A percentile compares a stretch with the other conserved stretches of the same genome.
phyloP scores from a whole-genome alignment of 495 filamentous ascomycete genomes.

The Melanomma pulvis-pyrius region DNA sequence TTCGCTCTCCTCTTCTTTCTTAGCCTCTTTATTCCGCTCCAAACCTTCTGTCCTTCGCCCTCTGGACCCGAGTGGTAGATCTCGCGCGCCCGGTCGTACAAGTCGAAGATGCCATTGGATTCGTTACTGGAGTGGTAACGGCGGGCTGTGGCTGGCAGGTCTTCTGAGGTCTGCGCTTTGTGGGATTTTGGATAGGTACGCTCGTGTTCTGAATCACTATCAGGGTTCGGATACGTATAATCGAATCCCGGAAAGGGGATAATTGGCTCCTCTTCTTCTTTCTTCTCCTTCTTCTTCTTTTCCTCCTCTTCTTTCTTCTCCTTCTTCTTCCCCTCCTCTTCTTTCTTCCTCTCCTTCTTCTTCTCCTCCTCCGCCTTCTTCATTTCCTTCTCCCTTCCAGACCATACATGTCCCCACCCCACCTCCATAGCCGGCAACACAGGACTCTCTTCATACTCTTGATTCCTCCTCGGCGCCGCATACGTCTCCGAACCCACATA shows the following conservation, averaged over 20 bases:
- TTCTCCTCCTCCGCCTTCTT: too few species aligned
- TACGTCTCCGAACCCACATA: neutral
- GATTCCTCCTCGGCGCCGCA: neutral
- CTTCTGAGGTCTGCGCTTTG: neutral
- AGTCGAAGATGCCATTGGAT: neutral
- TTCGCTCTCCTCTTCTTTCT: neutral
- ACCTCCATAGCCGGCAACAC: neutral
- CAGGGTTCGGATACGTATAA: too few species aligned
- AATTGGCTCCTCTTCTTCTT: too few species aligned
- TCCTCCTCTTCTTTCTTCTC: too few species aligned
- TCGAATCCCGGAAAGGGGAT: too few species aligned
- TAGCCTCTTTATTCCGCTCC: neutral
- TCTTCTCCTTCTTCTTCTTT: too few species aligned
- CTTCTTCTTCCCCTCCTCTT: too few species aligned
- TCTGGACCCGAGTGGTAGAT: conserved; percentile 14
- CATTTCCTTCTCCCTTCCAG: too few species aligned
- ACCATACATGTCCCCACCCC: too few species aligned
- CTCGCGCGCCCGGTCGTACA: neutral
- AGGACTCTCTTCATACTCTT: neutral
- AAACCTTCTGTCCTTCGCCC: conserved; percentile 8
- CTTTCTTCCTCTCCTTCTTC: too few species aligned
- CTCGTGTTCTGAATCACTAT: too few species aligned
- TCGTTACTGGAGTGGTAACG: neutral
- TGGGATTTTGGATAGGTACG: neutral
- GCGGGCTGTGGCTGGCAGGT: neutral